Evolutionary conservation across 2,329 filamentous ascomycete species (phyloP).

Genomic region (Alternaria infectoria): DNA sequence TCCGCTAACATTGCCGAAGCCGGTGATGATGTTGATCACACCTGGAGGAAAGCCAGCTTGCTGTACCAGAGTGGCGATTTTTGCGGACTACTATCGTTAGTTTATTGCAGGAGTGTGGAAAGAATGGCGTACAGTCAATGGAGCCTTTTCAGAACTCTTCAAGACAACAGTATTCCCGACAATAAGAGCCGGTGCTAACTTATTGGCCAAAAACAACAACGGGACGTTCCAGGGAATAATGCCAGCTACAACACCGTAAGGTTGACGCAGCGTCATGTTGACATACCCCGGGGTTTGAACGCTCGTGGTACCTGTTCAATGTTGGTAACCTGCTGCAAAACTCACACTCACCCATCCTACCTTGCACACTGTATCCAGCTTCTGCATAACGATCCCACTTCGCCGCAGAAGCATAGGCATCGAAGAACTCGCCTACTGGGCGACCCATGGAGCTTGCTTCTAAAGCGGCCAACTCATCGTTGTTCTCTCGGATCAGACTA

Average conservation of each 20-base stretch:
- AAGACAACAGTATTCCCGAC: constrained; percentile 43
- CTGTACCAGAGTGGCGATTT: constrained; percentile 75
- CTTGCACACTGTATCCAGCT: constrained; percentile 75
- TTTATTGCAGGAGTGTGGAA: constrained; percentile 47
- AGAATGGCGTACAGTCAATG: constrained; percentile 72
- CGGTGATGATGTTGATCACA: constrained; percentile 82
- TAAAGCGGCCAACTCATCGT: constrained; percentile 79
- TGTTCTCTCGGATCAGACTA: constrained; percentile 76
- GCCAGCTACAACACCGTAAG: constrained; percentile 77
- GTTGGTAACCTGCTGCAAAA: background rate
- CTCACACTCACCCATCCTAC: background rate
- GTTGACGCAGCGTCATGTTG: constrained; percentile 78
- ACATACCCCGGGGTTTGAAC: constrained; percentile 40
- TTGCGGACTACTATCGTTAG: constrained; percentile 74
- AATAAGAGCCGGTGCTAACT: constrained; percentile 40
- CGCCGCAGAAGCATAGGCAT: constrained; percentile 77
- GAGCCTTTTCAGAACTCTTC: constrained; percentile 54
- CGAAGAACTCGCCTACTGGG: constrained; percentile 78
- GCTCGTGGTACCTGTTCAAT: constrained; percentile 71
- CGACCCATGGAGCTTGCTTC: constrained; percentile 88
- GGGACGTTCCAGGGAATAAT: constrained; percentile 69
- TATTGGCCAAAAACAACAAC: constrained; percentile 34
- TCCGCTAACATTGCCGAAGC: constrained; percentile 77
- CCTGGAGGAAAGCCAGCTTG: constrained; percentile 82
- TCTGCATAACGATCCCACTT: constrained; percentile 80